Base-by-base conservation (phyloP, 108 stramenopile genomes). In the Cylindrotheca fusiformis region DNA sequence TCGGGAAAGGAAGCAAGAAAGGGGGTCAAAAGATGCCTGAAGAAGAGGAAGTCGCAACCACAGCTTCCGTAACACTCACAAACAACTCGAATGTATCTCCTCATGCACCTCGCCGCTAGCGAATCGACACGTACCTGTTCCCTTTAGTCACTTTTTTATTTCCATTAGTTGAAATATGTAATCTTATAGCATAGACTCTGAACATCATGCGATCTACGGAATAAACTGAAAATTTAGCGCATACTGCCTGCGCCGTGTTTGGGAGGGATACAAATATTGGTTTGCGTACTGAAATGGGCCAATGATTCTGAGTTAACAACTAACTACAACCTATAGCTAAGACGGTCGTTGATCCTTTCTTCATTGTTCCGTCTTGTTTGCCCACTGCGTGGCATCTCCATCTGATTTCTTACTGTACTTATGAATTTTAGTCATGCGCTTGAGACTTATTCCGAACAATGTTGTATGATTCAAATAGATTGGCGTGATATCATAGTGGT, bases 1-100 rank as follows among this genome's bases (percentile, higher is more conserved):
- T 86, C 23, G 79, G 80, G 12, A 68, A 78, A 26, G 75, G 81
- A 19, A 63, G 44, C 55, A 59, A 57, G 44, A 48, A 55, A 60
- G 71, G 67, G 41, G 52, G 33, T 24, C 66, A 68, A 50, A 58
- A 46, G 70, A 73, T 72, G 68, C 76, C 76, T 1, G 80, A 74
- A 17, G 76, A 86, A 28, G 86, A 83, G 48, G 84, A 83, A 17
- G 72, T 76, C 14, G 78, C 86, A 17, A 67, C 52, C 1, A 79
- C 82, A 12, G 82, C 82, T 1, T 87, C 84, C 72, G 81, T 66
- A 5, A 91, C 90, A 21, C 54, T 82, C 51, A 88, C 86, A 48
- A 91, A 91, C 63, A 79, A 56, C 24, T 78, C 82, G 5, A 50
- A 61, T 4, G 18, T 46, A 12, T 62, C 52, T 24, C 54, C 70